Evolutionary conservation across 2,329 filamentous ascomycete genomes (phyloP), one percentile per base, ranked within the genome.

Genomic region (Trichoderma cornu-damae): DNA sequence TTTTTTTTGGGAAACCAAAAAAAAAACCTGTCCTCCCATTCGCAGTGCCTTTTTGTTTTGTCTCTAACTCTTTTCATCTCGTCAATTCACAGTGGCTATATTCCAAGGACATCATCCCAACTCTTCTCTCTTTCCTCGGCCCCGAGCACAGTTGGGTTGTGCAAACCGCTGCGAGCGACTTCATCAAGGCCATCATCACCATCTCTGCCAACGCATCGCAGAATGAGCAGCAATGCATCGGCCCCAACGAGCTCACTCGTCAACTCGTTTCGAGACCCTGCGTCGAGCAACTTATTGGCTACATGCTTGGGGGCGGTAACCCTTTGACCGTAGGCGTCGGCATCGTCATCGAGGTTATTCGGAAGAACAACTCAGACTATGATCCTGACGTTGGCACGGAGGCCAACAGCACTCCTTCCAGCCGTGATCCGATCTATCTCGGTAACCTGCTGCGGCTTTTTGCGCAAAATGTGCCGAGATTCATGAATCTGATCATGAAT

Each of bases 311-410:
- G 51, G 94, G 94, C 37, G 94, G 94, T 24, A 97, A 99, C 66
- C 88, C 94, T 5, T 75, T 99, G 59, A 97, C 93, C 0, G 95
- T 97, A 14, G 94, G 94, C 49, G 94, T 99, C 9, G 94, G 94
- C 18, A 96, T 97, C 67, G 84, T 99, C 32, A 99, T 99, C 62
- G 94, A 99, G 73, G 94, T 99, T 44, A 99, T 99, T 69, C 84
- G 94, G 60, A 99, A 99, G 76, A 99, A 99, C 74, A 99, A 99
- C 71, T 97, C 94, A 0, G 94, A 99, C 72, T 99, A 99, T 70
- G 94, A 99, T 65, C 87, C 94, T 1, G 94, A 97, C 65, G 89
- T 92, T 65, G 86, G 92, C 60, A 85, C 88, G 48, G 90, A 91
- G 59, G 84, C 89, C 26, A 89, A 89, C 62, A 83, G 88, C 2